These are phyloP conservation scores for Mitragyna speciosa DNA, from an alignment of 257 asterid genomes.

Conservation along the genomic window DNA sequence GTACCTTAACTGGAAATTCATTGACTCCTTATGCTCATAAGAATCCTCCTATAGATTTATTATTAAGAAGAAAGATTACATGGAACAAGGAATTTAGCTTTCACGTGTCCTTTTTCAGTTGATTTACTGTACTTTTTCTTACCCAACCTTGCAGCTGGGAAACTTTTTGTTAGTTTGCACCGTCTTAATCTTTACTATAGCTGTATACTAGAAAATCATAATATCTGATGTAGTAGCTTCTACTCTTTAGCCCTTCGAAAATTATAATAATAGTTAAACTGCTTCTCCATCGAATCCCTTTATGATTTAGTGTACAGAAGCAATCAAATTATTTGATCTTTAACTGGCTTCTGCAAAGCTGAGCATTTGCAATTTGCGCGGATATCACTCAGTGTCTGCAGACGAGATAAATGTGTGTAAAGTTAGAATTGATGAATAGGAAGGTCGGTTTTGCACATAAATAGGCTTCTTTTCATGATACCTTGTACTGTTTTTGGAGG, in stretches of 20 bases:
- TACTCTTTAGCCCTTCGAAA: not conserved
- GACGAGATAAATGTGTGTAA: not conserved
- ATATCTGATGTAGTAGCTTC: not conserved
- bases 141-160: conserved; percentile 1
- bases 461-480: conserved; percentile 15
- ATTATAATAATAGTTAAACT: not conserved
- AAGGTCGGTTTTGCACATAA: not conserved
- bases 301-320: conserved; percentile 16
- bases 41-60: not conserved
- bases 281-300: conserved; percentile 6
- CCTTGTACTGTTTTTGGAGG: conserved; percentile 85
- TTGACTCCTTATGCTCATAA: not conserved
- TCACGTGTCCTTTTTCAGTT: conserved; percentile 18
- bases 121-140: not conserved
- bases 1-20: conserved; percentile 2
- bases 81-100: conserved; percentile 27
- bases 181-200: not conserved
- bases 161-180: conserved; percentile 9
- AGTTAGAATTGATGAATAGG: not conserved
- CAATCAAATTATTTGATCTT: conserved; percentile 29
- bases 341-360: conserved; percentile 35
- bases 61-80: not conserved
- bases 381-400: conserved; percentile 58
- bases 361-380: conserved; percentile 73
- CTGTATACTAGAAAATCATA: not conserved